Evolutionary conservation across 345 rosid genomes (phyloP), one percentile per base, ranked within the genome.

Genomic region (Citrus hindsii): DNA sequence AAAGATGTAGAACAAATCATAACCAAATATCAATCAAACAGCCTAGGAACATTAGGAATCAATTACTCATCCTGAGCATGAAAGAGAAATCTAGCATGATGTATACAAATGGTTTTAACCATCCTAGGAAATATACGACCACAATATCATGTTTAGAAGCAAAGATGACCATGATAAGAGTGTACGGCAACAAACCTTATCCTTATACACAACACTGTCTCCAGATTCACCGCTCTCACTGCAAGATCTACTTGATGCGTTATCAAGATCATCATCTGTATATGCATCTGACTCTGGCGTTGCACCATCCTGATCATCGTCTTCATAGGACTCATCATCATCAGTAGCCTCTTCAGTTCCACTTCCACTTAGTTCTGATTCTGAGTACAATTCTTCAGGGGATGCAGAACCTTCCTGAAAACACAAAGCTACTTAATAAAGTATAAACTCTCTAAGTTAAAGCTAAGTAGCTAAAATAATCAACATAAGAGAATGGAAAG

Each of bases 311-410:
- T 80, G 35, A 7, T 85, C 92, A 74, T 88, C 89, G 60, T 91
- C 97, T 67, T 90, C 98, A 81, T 92, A 88, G 73, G 88, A 92
- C 65, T 87, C 94, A 75, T 91, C 94, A 81, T 93, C 98, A 84
- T 96, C 78, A n/a, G 91, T 84, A 77, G 86, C 91, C 82, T 89
- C 98, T 83, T 91, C 99, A 68, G 88, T 87, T 84, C 87, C 98
- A 82, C 92, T 92, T 75, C 90, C 94, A 63, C 90, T 90, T 82
- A 89, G 97, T 30, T 93, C 95, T 21, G 94, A 83, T 76, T 93
- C 97, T 24, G 98, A 90, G 82, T 96, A 92, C 79, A 92, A 79
- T 74, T 89, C 98, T 74, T 89, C 98, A 51, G 95, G 89, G 46
- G 97, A 83, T 80, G 87, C 71, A 76, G 89, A 78, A 85, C 89